These are phyloP conservation scores for Aspergillus sp. DNA, from an alignment of 2,329 filamentous ascomycete genomes.

Conservation along the genomic window DNA sequence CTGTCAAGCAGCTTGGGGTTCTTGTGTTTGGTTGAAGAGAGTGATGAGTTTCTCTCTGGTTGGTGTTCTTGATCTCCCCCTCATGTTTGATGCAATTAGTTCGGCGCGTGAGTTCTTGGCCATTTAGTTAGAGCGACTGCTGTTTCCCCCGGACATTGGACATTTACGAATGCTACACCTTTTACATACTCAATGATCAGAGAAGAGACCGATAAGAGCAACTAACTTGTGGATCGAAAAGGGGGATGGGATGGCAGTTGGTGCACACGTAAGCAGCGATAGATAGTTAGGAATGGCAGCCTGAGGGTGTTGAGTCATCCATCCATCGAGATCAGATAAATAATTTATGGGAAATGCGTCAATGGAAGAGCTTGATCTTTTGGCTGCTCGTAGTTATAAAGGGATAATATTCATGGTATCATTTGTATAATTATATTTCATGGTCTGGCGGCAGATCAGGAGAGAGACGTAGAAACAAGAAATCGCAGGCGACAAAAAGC, in stretches of 20 bases:
- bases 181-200: too few species aligned
- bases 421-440: rapidly evolving
- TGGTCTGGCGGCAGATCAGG: background rate
- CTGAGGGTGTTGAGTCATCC: too few species aligned
- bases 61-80: background rate
- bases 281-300: background rate
- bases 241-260: background rate
- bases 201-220: background rate
- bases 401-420: background rate
- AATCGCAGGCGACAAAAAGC: background rate
- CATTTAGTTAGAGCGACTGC: background rate
- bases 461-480: conserved; percentile 15
- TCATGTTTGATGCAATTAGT: background rate
- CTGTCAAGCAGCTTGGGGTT: background rate
- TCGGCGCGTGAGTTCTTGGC: background rate
- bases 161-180: background rate
- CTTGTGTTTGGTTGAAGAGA: background rate
- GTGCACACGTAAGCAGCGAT: background rate
- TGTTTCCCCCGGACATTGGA: background rate
- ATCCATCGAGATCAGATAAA: too few species aligned
- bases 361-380: too few species aligned
- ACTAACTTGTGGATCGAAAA: background rate
- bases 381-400: too few species aligned
- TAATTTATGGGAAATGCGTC: too few species aligned
- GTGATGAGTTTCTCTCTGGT: background rate